Percentiles rank a stretch among this genome's conserved stretches.
Evolutionary conservation across 345 rosid genomes (phyloP).

Genomic region (Rhodomyrtus tomentosa): DNA sequence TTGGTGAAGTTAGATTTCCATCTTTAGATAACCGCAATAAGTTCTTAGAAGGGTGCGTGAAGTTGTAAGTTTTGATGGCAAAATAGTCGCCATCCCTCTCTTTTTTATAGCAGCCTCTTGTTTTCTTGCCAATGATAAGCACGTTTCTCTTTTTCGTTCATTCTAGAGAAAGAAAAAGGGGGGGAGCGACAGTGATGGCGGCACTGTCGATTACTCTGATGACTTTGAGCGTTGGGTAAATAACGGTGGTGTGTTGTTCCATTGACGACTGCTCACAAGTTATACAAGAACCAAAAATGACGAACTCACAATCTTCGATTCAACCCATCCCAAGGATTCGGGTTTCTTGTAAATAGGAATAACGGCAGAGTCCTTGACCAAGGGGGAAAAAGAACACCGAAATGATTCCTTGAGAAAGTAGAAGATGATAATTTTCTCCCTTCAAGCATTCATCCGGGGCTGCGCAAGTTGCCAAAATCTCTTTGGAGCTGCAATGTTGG

Average conservation of each 20-base stretch:
- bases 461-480: not conserved
- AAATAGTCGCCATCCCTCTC: not conserved
- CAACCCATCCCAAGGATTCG: constrained; percentile 33
- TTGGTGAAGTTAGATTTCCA: not conserved
- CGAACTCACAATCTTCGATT: not conserved
- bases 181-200: not conserved
- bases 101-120: not conserved
- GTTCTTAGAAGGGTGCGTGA: not conserved
- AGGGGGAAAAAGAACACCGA: not conserved
- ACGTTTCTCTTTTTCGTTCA: not conserved
- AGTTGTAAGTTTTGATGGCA: not conserved
- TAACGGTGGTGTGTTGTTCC: constrained; percentile 34
- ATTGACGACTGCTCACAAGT: not conserved
- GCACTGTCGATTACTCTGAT: constrained; percentile 19
- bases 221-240: constrained; percentile 52
- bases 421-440: not conserved
- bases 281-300: not conserved
- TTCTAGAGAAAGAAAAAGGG: not conserved
- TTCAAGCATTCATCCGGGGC: not conserved
- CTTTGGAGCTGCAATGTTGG: not conserved
- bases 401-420: not conserved
- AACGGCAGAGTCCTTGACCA: not conserved
- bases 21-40: not conserved
- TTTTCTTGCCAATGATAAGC: not conserved
- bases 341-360: not conserved